Evolutionary conservation across 495 filamentous ascomycete genomes (phyloP), one percentile per base, ranked within the genome.

Genomic region (Trichoderma orchidacearum): DNA sequence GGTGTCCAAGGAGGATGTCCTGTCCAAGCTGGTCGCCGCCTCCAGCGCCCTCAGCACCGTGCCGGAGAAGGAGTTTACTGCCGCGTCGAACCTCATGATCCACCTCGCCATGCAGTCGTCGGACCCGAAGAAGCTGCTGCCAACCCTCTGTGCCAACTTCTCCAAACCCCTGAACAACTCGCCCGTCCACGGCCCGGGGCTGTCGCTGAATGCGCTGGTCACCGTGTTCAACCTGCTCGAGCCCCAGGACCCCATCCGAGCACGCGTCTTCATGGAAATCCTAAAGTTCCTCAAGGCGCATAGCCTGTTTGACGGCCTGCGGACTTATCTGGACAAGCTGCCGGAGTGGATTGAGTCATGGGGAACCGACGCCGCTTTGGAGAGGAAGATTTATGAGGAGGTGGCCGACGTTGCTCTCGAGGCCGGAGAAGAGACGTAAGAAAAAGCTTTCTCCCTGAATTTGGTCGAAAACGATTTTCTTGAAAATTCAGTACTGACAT

Each of bases 151-250:
- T 77, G 75, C 82, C 59, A 87, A 92, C 71, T 88, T 97, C 63
- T 84, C 83, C 57, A 84, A 83, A 65, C 93, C 93, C 57, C 84
- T 96, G 65, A 80, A 84, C 30, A 89, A 87, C 51, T 94, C 92
- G 7, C 85, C 90, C 31, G 72, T 80, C 63, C 89, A 95, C 68
- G 90, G 92, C 58, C 78, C 86, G 56, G 84, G 86, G 36, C 79
- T 99, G 56, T 84, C 89, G 54, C 85, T 96, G 61, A 86, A 85
- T 58, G 85, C 90, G 56, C 82, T 99, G 59, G 90, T 88, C 65
- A 95, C 90, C 57, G 80, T 99, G 70, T 99, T 96, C 86, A 99
- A 99, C 75, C 87, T 94, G 53, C 82, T 97, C 55, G 76, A 82
- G 45, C 66, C 80, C 41, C 73, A 79, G 58, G 86, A 89, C 67